Evolutionary conservation across 306 rosid species (phyloP), one percentile per base, ranked within the genome.

Genomic region (Purshia tridentata): DNA sequence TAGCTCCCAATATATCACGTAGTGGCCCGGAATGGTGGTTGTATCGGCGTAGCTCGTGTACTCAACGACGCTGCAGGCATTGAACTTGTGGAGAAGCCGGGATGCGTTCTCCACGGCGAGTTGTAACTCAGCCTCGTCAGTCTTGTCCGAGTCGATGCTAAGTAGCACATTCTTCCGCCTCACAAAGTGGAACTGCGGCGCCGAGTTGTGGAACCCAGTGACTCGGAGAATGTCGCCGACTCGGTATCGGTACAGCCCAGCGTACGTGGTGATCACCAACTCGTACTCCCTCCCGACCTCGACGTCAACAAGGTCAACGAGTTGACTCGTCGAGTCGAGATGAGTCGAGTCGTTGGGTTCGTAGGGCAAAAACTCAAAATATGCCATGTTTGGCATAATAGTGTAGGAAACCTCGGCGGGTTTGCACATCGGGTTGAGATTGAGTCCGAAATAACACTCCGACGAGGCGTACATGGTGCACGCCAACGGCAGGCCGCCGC

Each of bases 371-470:
- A 86, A 86, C 72, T 86, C 90, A 51, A 86, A 86, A 64, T 86
- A 86, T 8, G 90, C 90, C 90, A 86, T 86, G 80, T 83, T 86
- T 40, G 90, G 90, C 90, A 86, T 86, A n/a, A 86, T 86, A 4
- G 90, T 83, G 80, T 83, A 83, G 1, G 86, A 81, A 51, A 86
- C 90, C 15, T 86, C 81, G 0, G 84, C 78, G 0, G 90, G 90
- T 13, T 78, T 83, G 55, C 82, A 75, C 90, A 86, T 86, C 11
- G 90, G 90, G 74, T 83, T 86, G 4, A 86, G 82, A 53, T 86
- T 86, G 35, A 86, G 72, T 4, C 90, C 90, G 76, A 86, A 86
- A 41, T 86, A 83, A 47, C 89, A 83, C 61, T 86, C 89, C 0
- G 89, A 86, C 1, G 89, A 86, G 1, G 90, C 90, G 78, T 86